Evolutionary conservation across 2,329 filamentous ascomycete genomes (phyloP), one percentile per base, ranked within the genome.

Genomic region (Fusarium sp.): DNA sequence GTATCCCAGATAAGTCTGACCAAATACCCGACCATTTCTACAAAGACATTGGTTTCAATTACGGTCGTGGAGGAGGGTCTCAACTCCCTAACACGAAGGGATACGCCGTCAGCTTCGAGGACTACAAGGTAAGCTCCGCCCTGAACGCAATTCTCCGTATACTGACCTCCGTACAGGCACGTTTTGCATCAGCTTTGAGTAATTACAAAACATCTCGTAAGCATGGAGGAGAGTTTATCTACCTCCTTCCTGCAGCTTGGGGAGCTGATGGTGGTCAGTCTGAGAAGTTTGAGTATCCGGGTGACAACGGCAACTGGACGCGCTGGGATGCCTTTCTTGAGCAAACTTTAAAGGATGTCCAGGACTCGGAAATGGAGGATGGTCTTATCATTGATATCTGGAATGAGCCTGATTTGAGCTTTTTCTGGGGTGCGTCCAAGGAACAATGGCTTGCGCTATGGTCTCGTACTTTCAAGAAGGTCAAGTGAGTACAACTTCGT

Each of bases 391-490:
- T 83, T 12, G 85, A 87, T 53, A 81, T 86, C 37, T 87, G 85
- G 85, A 87, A 87, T 58, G 85, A 87, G 74, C 83, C 85, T 0
- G 84, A 86, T 9, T 21, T 71, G 8, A 56, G n/a, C 6, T 49
- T 49, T 11, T 76, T 76, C 43, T 75, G 74, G 74, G 34, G 28
- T 4, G 48, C 65, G 0, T 52, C 67, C 0, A 68, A 65, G 25
- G 55, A 67, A 16, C 74, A 75, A 25, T 75, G 63, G 49, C 19
- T 75, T 3, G 14, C 59, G 2, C 37, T 71, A 1, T 75, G 73
- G 56, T 49, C 62, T 6, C 62, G 69, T 2, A 59, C 70, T 6
- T 64, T 65, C n/a, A 41, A 54, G 2, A 70, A 53, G 26, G 49
- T 75, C 21, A 70, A 67, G 73, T 70, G 11, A 13, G 62, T 25